A percentile compares a stretch with the other conserved stretches of the same genome.
phyloP scores from a whole-genome alignment of 2,329 filamentous ascomycete species.

The Basipetospora chlamydospora region DNA sequence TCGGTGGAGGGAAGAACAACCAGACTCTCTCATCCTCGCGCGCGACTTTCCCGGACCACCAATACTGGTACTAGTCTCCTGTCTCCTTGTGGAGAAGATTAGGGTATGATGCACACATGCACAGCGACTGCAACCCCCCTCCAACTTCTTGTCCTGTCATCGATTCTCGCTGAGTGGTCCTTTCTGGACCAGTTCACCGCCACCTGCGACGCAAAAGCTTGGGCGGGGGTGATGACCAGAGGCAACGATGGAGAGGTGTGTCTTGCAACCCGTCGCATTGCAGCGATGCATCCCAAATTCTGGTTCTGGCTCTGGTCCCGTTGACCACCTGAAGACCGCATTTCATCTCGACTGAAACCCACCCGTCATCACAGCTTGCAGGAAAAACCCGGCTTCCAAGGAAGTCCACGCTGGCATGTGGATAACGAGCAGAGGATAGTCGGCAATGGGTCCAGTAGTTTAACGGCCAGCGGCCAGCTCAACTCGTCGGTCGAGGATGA shows the following conservation, averaged over 20 bases:
- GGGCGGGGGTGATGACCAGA: neutral
- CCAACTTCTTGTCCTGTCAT: no score
- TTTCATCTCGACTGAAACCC: no score
- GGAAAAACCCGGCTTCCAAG: neutral
- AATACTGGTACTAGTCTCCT: neutral
- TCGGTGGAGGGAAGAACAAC: no score
- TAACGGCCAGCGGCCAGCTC: no score
- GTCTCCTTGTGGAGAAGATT: neutral
- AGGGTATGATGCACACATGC: slow-evolving; percentile 3
- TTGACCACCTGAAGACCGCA: slow-evolving; percentile 3
- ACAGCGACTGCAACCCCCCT: neutral
- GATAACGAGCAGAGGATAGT: no score
- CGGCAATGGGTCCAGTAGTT: no score
- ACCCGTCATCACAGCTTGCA: neutral
- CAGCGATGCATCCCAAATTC: neutral
- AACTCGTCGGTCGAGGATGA: no score
- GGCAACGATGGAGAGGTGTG: neutral
- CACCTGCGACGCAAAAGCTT: neutral
- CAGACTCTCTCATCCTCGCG: no score
- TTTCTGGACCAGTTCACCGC: neutral
- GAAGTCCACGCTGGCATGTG: neutral
- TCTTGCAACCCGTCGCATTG: neutral
- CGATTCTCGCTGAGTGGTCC: neutral
- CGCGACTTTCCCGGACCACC: no score
- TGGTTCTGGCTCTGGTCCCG: slow-evolving; percentile 1